Conservation (phyloP, 306 rosid genomes). For the Trifolium fragiferum region DNA sequence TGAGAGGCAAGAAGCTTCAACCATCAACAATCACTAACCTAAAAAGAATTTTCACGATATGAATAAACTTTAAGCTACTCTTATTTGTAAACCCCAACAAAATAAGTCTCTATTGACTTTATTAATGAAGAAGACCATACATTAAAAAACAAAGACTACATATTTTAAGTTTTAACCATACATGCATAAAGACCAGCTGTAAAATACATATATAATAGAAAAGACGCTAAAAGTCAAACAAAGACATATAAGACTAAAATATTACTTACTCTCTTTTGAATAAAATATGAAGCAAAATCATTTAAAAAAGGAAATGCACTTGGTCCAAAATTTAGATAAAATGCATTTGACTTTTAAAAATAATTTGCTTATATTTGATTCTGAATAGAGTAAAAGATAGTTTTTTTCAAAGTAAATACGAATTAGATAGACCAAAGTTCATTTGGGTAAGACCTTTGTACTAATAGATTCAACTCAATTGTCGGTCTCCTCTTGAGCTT, state of each 20-base stretch:
- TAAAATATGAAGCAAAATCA: background rate
- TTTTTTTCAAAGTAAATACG: background rate
- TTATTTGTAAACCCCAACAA: background rate
- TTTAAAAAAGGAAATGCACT: background rate
- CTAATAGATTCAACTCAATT: background rate
- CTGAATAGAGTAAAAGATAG: background rate
- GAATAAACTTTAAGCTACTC: too few relatives aligned
- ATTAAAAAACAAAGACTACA: background rate
- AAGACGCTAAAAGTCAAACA: background rate
- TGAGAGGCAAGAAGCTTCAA: too few relatives aligned
- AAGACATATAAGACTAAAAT: background rate
- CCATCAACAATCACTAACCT: too few relatives aligned
- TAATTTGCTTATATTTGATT: background rate
- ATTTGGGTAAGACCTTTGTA: background rate
- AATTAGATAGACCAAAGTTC: too few relatives aligned
- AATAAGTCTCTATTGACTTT: background rate
- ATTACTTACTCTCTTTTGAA: background rate
- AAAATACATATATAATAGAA: background rate
- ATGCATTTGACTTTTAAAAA: background rate
- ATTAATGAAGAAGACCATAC: background rate
- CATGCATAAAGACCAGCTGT: background rate
- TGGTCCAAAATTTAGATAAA: background rate
- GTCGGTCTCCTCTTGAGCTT: background rate
- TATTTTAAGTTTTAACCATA: background rate
- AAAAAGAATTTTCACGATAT: too few relatives aligned